Conservation (phyloP, 768 basidiomycete genomes). For the Tylopilus sp. region DNA sequence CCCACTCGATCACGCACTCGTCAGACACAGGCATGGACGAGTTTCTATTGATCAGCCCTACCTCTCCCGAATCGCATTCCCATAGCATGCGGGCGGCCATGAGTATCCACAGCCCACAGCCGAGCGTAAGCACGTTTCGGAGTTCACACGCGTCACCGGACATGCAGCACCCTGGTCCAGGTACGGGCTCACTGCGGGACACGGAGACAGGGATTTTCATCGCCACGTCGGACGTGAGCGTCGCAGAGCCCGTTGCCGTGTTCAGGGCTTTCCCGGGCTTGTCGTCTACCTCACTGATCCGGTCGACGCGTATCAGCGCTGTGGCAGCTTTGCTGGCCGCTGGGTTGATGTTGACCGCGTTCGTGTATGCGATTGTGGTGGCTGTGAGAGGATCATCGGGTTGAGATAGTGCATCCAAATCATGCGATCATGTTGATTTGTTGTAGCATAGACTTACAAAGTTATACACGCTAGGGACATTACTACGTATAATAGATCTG, state of each 20-base stretch:
- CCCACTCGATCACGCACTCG: constrained; percentile 15
- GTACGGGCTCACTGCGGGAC: neutral
- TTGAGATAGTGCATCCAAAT: too few species aligned
- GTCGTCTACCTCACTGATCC: constrained; percentile 2
- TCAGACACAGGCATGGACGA: constrained; percentile 21
- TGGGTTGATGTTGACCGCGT: constrained; percentile 15
- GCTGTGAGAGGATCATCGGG: neutral
- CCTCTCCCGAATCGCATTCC: constrained; percentile 1
- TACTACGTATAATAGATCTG: too few species aligned
- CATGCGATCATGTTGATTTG: too few species aligned
- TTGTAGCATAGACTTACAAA: too few species aligned
- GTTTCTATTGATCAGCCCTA: constrained; percentile 14
- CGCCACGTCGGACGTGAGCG: neutral
- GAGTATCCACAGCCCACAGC: neutral
- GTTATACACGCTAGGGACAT: too few species aligned
- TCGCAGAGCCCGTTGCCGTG: neutral
- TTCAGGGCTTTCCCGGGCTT: constrained; percentile 18
- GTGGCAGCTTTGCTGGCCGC: neutral
- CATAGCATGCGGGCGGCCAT: constrained; percentile 7
- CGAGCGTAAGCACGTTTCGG: neutral
- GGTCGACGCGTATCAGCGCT: constrained; percentile 13
- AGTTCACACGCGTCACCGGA: neutral
- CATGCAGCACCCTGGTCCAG: neutral
- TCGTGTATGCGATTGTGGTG: constrained; percentile 15
- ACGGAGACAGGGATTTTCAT: constrained; percentile 1